These are phyloP conservation scores for Lablab purpureus DNA, from an alignment of 306 rosid genomes.

Conservation along the genomic window DNA sequence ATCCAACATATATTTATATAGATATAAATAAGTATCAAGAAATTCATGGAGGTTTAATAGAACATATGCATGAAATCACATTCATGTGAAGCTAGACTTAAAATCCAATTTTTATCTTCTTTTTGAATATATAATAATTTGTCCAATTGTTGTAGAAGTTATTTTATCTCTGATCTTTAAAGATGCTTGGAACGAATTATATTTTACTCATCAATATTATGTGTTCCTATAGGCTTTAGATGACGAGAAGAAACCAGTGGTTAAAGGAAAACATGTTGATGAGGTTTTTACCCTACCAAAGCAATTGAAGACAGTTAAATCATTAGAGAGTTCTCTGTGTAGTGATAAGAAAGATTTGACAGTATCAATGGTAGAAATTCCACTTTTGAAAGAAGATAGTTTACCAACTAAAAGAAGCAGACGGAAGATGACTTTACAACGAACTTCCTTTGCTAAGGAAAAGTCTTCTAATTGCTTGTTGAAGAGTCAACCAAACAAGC, in stretches of 20 bases:
- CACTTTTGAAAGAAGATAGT: constrained; percentile 53
- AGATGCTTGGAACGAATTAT: constrained; percentile 33
- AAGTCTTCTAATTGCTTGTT: constrained; percentile 55
- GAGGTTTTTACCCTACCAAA: constrained; percentile 58
- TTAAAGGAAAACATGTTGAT: constrained; percentile 64
- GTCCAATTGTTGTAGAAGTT: not conserved
- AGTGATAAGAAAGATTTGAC: constrained; percentile 56
- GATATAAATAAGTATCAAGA: not conserved
- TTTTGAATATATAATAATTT: not conserved
- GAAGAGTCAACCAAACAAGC: constrained; percentile 55
- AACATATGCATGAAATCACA: not conserved
- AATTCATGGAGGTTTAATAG: not conserved
- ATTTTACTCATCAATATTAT: constrained; percentile 34
- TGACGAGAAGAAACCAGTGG: constrained; percentile 58
- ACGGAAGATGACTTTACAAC: constrained; percentile 64
- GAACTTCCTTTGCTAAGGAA: constrained; percentile 52
- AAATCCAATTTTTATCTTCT: not conserved
- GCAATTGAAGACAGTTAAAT: constrained; percentile 60
- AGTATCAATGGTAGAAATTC: constrained; percentile 55
- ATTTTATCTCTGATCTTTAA: not conserved
- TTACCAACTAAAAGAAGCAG: constrained; percentile 66
- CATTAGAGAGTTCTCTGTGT: constrained; percentile 59
- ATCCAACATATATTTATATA: too few species aligned
- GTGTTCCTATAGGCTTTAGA: constrained; percentile 59
- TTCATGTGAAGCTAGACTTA: too few species aligned